Conservation (phyloP, 179 eudicot genomes). For the Beta macrorhiza region DNA sequence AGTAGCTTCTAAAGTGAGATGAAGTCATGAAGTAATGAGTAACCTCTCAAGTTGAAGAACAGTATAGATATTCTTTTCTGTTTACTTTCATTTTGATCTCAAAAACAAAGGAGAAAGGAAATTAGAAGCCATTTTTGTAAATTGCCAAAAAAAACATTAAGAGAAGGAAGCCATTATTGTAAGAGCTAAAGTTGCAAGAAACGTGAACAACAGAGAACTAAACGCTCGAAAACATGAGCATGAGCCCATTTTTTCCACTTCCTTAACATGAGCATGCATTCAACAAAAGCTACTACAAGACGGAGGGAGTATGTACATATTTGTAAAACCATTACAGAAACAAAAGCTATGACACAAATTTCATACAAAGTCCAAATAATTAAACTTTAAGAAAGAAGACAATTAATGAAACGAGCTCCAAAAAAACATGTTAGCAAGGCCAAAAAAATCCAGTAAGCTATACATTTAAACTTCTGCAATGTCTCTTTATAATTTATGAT, state of each 20-base stretch:
- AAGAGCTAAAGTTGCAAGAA: not conserved
- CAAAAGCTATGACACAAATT: not conserved
- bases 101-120: not conserved
- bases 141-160: too few species aligned
- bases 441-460: conserved; percentile 14
- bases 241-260: too few species aligned
- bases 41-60: too few species aligned
- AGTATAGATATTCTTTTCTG: not conserved
- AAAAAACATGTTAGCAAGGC: conserved; percentile 14
- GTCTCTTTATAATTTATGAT: conserved; percentile 22
- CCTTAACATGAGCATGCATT: too few species aligned
- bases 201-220: not conserved
- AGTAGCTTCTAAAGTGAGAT: conserved; percentile 1
- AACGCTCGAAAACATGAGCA: not conserved
- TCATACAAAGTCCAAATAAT: not conserved
- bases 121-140: not conserved
- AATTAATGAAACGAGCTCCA: not conserved
- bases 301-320: conserved; percentile 7
- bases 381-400: not conserved
- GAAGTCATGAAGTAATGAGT: not conserved
- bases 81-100: not conserved
- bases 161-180: too few species aligned
- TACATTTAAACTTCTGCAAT: conserved; percentile 12
- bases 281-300: too few species aligned
- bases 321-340: conserved; percentile 4